Evolutionary conservation across 2,329 filamentous ascomycete genomes (phyloP).

Genomic region (Mycocentrospora acerina): DNA sequence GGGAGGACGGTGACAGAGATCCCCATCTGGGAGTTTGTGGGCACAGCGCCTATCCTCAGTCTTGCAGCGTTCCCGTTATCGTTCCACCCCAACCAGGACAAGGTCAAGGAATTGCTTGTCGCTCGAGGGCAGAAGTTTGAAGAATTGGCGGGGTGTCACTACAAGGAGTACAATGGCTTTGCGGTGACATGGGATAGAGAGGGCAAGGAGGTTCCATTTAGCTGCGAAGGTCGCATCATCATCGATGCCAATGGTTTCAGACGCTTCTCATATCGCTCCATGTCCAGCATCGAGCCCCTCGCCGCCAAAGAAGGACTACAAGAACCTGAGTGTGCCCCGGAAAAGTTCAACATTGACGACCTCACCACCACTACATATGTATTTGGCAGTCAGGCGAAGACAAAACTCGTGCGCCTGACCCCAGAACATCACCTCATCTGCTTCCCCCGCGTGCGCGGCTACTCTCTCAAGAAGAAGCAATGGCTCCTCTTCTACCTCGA

Average conservation of each 20-base stretch:
- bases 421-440: slow-evolving; percentile 81
- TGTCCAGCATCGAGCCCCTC: slow-evolving; percentile 15
- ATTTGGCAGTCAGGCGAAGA: slow-evolving; percentile 33
- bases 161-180: slow-evolving; percentile 73
- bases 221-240: slow-evolving; percentile 82
- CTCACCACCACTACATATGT: slow-evolving; percentile 12
- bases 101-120: slow-evolving; percentile 66
- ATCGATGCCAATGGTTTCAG: slow-evolving; percentile 63
- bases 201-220: slow-evolving; percentile 38
- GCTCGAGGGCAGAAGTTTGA: slow-evolving; percentile 82
- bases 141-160: slow-evolving; percentile 72
- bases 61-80: slow-evolving; percentile 73
- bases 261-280: slow-evolving; percentile 49
- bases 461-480: slow-evolving; percentile 81
- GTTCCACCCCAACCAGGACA: slow-evolving; percentile 71
- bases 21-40: slow-evolving; percentile 60
- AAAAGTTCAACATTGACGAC: slow-evolving; percentile 30
- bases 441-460: slow-evolving; percentile 79
- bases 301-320: slow-evolving; percentile 18
- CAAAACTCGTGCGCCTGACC: slow-evolving; percentile 58
- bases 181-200: slow-evolving; percentile 41
- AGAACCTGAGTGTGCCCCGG: slow-evolving; percentile 39
- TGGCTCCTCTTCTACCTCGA: slow-evolving; percentile 87
- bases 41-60: slow-evolving; percentile 75
- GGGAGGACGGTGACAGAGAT: slow-evolving; percentile 24